A percentile compares a stretch with the other conserved stretches of the same genome.
Conservation (phyloP, 1,284 basidiomycete genomes). For the Apiotrichum laibachii region DNA sequence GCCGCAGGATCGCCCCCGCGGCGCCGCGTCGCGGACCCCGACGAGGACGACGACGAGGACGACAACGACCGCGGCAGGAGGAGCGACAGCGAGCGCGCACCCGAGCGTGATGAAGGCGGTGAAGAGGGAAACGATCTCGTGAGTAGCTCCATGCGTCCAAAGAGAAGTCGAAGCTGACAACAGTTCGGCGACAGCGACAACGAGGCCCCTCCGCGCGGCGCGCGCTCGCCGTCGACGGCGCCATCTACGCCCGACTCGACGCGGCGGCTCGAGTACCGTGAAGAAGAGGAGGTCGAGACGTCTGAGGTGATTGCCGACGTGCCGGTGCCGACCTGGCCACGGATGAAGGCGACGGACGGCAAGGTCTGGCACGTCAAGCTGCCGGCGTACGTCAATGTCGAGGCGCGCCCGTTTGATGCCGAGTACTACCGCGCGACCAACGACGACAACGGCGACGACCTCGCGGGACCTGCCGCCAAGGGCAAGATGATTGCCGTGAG, state of each 20-base stretch:
- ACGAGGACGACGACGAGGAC: slow-evolving; percentile 8
- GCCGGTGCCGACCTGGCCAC: slow-evolving; percentile 41
- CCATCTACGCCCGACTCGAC: slow-evolving; percentile 62
- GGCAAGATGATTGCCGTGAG: slow-evolving; percentile 46
- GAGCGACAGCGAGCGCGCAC: too few species aligned
- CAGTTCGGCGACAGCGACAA: slow-evolving; percentile 82
- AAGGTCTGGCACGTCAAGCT: slow-evolving; percentile 47
- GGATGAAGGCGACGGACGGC: slow-evolving; percentile 40
- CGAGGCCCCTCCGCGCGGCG: slow-evolving; percentile 64
- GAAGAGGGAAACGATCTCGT: neutral
- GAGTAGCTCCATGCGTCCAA: too few species aligned
- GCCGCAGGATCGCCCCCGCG: neutral
- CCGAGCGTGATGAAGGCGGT: neutral
- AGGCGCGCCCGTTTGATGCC: slow-evolving; percentile 44
- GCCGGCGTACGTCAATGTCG: slow-evolving; percentile 46
- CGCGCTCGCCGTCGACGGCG: slow-evolving; percentile 70
- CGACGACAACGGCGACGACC: slow-evolving; percentile 29
- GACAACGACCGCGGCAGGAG: too few species aligned
- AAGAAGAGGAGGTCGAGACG: slow-evolving; percentile 32
- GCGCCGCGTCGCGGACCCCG: slow-evolving; percentile 5
- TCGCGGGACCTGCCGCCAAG: slow-evolving; percentile 34
- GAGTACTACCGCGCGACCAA: slow-evolving; percentile 39
- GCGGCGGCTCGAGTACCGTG: slow-evolving; percentile 51
- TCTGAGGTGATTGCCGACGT: slow-evolving; percentile 35
- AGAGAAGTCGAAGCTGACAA: too few species aligned